Evolutionary conservation across 2,329 filamentous ascomycete genomes (phyloP), one percentile per base, ranked within the genome.

Genomic region (Didymella exigua): DNA sequence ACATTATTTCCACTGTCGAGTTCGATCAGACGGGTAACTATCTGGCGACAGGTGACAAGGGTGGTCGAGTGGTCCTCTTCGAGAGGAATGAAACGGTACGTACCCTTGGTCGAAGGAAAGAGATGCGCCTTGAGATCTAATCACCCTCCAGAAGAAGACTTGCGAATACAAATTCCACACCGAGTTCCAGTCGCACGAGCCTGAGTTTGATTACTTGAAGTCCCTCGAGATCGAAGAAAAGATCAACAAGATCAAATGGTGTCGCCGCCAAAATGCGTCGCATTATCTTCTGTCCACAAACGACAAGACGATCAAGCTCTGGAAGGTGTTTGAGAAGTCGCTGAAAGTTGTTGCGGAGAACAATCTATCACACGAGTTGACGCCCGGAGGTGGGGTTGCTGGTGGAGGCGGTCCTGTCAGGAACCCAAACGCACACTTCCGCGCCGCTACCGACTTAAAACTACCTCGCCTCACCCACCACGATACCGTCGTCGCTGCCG

Each of bases 241-340:
- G 82, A 99, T 99, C 84, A 99, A 99, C 85, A 99, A 99, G 84
- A 99, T 99, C 81, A 99, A 98, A 79, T 99, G 95, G 95, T 99
- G 95, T 78, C 88, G 90, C 74, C 89, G 95, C 78, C 93, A 98
- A 79, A 99, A 99, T 82, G 90, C 93, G 59, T 98, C 95, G 51
- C 95, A 99, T 80, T 99, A 96, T 77, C 86, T 99, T 47, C 86
- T 99, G 53, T 98, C 95, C 37, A 99, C 95, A 68, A 99, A 99
- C 76, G 95, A 99, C 82, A 99, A 99, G 83, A 99, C 95, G 36
- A 99, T 99, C 84, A 99, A 99, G 82, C 83, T 99, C 66, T 99
- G 95, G 95, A 99, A 99, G 78, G 93, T 99, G 45, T 99, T 98
- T 71, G 95, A 99, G 80, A 99, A 99, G 82, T 98, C 93, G 49